Evolutionary conservation across 176 grass and related monocot genomes (phyloP), one percentile per base, ranked within the genome.

Genomic region (Themeda triandra): DNA sequence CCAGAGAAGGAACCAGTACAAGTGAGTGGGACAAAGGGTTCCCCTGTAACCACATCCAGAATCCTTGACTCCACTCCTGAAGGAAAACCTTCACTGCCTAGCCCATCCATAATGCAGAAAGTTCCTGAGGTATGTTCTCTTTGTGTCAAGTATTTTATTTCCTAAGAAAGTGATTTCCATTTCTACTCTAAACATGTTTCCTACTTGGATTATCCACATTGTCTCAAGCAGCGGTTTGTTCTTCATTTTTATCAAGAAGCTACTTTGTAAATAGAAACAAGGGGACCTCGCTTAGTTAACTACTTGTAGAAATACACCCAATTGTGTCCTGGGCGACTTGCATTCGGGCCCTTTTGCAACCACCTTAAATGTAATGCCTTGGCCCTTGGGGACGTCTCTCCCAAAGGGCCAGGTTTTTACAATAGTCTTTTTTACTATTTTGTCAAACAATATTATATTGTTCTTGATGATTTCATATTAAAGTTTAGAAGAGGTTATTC

Each of bases 91-190:
- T 75, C 85, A 75, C 78, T 86, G 40, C 65, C 79, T 77, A 95
- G 77, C 83, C 82, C 85, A n/a, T 69, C 87, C 73, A 84, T 88
- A 60, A 88, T 73, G 76, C 86, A 88, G 68, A 95, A 90, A 69
- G 85, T 79, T 76, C 45, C 76, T 37, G 73, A 95, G 91, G 95
- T 91, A 60, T 80, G 32, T 82, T 37, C 66, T 79, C 10, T 62
- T 82, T 56, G 83, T 80, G 19, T 65, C 21, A 5, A 82, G 46
- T 63, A 70, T 33, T 77, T 81, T 81, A 69, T 45, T 75, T 77
- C 49, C 4, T 42, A 44, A 53, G 10, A 77, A 54, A 72, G n/a
- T 39, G 36, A 17, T 63, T 87, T 58, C 60, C 25, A 33, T 75
- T 88, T 68, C 30, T 85, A 36, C 69, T 79, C 29, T 62, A 35